Evolutionary conservation across 495 filamentous ascomycete genomes (phyloP).

Genomic region (Patellaria atrata): DNA sequence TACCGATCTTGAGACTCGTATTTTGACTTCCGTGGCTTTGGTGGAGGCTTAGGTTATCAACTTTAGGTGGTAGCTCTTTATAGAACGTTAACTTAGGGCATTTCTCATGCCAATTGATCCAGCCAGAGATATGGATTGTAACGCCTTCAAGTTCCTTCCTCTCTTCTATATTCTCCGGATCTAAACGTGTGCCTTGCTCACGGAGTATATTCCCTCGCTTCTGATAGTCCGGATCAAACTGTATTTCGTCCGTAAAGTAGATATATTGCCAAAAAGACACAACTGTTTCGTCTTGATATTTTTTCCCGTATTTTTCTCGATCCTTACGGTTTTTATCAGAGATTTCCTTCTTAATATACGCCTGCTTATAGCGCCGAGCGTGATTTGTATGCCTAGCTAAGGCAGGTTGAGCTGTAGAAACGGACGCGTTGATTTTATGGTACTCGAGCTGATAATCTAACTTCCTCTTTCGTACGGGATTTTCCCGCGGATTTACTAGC

Average conservation of each 20-base stretch:
- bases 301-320: neutral
- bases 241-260: neutral
- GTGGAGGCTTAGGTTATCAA: neutral
- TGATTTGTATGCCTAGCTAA: neutral
- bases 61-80: constrained; percentile 1
- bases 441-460: neutral
- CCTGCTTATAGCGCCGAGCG: neutral
- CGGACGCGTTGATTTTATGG: neutral
- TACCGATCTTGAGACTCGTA: neutral
- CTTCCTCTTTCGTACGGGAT: neutral
- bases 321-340: constrained; percentile 1
- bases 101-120: neutral
- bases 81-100: neutral
- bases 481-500: neutral
- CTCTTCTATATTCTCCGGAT: constrained; percentile 1
- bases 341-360: constrained; percentile 1
- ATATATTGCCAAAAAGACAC: neutral
- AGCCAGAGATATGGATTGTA: neutral
- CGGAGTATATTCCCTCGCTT: neutral
- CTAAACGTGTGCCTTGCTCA: neutral
- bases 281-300: neutral
- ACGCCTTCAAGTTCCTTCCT: too few relatives aligned
- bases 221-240: neutral
- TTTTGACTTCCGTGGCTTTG: neutral
- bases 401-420: neutral